Evolutionary conservation across 2,329 filamentous ascomycete species (phyloP).

Genomic region (Epichloe gansuensis): DNA sequence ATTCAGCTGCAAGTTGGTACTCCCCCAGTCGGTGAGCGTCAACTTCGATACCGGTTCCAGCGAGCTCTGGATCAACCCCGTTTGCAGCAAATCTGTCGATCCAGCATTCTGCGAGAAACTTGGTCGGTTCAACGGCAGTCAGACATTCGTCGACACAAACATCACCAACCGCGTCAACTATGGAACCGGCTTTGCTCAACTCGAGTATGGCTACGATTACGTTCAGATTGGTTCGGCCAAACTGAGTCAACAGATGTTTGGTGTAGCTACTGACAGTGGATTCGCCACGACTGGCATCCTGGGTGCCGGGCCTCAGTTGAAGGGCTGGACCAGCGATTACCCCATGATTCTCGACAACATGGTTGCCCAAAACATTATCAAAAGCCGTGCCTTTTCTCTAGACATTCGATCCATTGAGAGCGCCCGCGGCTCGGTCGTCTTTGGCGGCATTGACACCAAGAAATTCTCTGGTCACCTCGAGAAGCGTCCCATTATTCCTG

Average conservation of each 20-base stretch:
- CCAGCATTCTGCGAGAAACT: slow-evolving; percentile 16
- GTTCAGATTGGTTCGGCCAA: slow-evolving; percentile 20
- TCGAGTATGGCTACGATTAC: slow-evolving; percentile 23
- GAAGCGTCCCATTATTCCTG: slow-evolving; percentile 42
- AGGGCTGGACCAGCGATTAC: slow-evolving; percentile 23
- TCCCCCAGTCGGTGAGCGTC: slow-evolving; percentile 26
- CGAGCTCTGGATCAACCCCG: slow-evolving; percentile 31
- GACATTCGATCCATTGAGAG: slow-evolving; percentile 22
- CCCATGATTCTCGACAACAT: slow-evolving; percentile 24
- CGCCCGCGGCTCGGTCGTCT: slow-evolving; percentile 27
- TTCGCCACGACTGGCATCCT: slow-evolving; percentile 21
- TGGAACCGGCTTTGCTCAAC: slow-evolving; percentile 20
- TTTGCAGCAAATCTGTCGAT: slow-evolving; percentile 21
- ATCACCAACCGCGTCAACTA: slow-evolving; percentile 17
- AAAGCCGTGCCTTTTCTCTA: slow-evolving; percentile 25
- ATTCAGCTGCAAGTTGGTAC: slow-evolving; percentile 27
- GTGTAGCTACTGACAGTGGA: slow-evolving; percentile 21
- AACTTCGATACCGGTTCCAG: slow-evolving; percentile 30
- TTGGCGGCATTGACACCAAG: slow-evolving; percentile 44
- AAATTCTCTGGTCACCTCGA: slow-evolving; percentile 43
- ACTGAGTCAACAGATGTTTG: slow-evolving; percentile 24
- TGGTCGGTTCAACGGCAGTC: slow-evolving; percentile 19
- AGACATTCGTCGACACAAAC: slow-evolving; percentile 17
- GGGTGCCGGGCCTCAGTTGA: slow-evolving; percentile 21
- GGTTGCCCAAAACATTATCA: slow-evolving; percentile 21